Conservation (phyloP, 2,329 filamentous ascomycete genomes). For the Epichloe baconii region DNA sequence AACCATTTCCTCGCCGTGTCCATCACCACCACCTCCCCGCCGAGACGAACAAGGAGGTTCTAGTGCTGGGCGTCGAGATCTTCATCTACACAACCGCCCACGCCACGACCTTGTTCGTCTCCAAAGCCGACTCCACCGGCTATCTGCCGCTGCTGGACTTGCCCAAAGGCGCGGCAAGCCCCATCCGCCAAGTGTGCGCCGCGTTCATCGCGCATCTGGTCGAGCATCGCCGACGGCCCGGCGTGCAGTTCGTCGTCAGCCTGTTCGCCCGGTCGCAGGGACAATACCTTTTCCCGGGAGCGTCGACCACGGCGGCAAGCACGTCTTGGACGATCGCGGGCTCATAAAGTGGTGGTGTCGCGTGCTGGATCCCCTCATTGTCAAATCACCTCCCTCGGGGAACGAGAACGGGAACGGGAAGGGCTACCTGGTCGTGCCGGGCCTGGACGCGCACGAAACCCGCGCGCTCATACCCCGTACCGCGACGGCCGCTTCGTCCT, state of each 20-base stretch:
- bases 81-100: conserved; percentile 72
- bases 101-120: conserved; percentile 82
- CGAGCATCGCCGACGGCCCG: conserved; percentile 47
- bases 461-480: conserved; percentile 59
- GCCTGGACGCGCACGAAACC: conserved; percentile 70
- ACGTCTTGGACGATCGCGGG: conserved; percentile 81
- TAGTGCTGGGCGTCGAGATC: conserved; percentile 77
- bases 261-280: conserved; percentile 85
- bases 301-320: conserved; percentile 70
- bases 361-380: conserved; percentile 64
- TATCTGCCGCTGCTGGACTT: conserved; percentile 58
- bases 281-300: conserved; percentile 91
- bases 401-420: conserved; percentile 28
- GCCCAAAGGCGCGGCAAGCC: conserved; percentile 51
- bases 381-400: conserved; percentile 25
- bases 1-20: conserved; percentile 56
- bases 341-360: conserved; percentile 95
- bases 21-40: background rate
- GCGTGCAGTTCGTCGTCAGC: conserved; percentile 63
- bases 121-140: conserved; percentile 93
- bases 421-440: conserved; percentile 77
- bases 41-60: conserved; percentile 32
- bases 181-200: conserved; percentile 59
- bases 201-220: conserved; percentile 68
- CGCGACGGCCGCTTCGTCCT: conserved; percentile 33